Conservation (phyloP, 257 asterid species). For the Scutellaria minor region DNA sequence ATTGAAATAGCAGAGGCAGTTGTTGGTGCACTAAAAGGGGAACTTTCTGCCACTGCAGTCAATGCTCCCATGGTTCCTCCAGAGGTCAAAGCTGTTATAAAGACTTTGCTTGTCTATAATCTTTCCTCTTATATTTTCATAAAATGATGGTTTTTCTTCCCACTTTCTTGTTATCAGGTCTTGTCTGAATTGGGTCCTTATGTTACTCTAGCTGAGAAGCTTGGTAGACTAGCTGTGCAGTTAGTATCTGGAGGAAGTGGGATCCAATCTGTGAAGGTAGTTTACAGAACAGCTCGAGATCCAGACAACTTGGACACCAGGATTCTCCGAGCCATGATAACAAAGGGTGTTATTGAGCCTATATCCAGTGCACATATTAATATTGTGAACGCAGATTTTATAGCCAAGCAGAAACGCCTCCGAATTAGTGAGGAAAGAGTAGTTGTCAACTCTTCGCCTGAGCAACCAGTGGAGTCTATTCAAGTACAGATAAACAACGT, state of each 20-base stretch:
- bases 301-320: slow-evolving; percentile 91
- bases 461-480: slow-evolving; percentile 69
- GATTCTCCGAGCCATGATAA: slow-evolving; percentile 90
- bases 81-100: slow-evolving; percentile 47
- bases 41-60: slow-evolving; percentile 93
- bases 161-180: slow-evolving; percentile 50
- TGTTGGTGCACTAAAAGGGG: slow-evolving; percentile 87
- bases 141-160: background rate
- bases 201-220: slow-evolving; percentile 84
- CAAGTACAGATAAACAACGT: slow-evolving; percentile 71
- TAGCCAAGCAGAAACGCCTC: slow-evolving; percentile 82
- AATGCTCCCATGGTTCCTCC: slow-evolving; percentile 98
- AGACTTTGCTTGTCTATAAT: background rate
- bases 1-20: slow-evolving; percentile 97
- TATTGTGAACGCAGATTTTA: slow-evolving; percentile 93
- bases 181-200: slow-evolving; percentile 81
- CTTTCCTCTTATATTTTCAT: background rate
- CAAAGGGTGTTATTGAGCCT: slow-evolving; percentile 91
- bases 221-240: slow-evolving; percentile 83
- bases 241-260: slow-evolving; percentile 86
- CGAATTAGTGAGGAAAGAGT: slow-evolving; percentile 79
- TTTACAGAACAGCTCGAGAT: slow-evolving; percentile 64
- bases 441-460: slow-evolving; percentile 51
- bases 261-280: slow-evolving; percentile 77
- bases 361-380: slow-evolving; percentile 70